Evolutionary conservation across 345 rosid genomes (phyloP), one percentile per base, ranked within the genome.

Genomic region (Fremontodendron californicum): DNA sequence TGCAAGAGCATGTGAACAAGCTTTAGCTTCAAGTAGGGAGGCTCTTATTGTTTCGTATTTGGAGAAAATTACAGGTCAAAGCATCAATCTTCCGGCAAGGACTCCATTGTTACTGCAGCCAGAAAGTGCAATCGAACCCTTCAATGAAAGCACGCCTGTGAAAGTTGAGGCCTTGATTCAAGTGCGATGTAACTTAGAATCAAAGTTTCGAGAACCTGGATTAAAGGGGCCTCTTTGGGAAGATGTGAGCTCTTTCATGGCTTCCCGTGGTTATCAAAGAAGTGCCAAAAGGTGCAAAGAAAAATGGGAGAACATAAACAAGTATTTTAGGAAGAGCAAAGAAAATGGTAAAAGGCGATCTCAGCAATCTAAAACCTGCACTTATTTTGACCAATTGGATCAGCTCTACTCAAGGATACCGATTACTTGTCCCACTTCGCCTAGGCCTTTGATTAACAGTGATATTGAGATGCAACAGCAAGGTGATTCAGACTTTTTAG

Each of bases 251-350:
- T 58, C 78, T 60, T 65, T 71, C 54, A 84, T 86, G 87, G 78
- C 67, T 62, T 80, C 85, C 15, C 71, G 78, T 79, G 89, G 89
- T 13, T 86, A 84, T 35, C 81, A 73, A 46, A 84, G 87, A 77
- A 80, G 84, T 80, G 89, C 87, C 21, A 86, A 78, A 76, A 82
- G 85, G 62, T 86, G 86, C 76, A 86, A 86, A 79, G 85, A 86
- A 72, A 86, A 86, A 54, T 86, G 88, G 88, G 88, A 86, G 78
- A 86, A 86, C 72, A 83, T 84, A 37, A 86, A 84, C 80, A 86
- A 84, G 66, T 86, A 86, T 51, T 86, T 82, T 35, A 82, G 74
- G 74, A 86, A 82, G 76, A 75, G 83, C 35, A 86, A 76, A 64
- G 85, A 80, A 25, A 76, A 81, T 31, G 60, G 75, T 9, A 84